phyloP scores from a whole-genome alignment of 2,329 filamentous ascomycete genomes.

The Arthrobotrys pseudoclavata region DNA sequence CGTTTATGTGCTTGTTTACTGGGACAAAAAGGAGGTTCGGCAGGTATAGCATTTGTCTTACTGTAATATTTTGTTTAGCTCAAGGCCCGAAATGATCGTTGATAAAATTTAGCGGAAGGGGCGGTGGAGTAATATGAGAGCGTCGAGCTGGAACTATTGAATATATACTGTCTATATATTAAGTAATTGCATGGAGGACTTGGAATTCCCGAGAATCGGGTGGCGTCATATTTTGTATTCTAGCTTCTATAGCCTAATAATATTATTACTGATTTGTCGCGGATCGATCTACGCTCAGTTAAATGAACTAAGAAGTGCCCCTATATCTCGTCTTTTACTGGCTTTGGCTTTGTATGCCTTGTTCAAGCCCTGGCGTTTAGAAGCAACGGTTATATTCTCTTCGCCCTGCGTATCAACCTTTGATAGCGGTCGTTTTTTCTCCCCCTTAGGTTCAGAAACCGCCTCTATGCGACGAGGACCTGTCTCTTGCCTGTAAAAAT shows the following conservation, averaged over 20 bases:
- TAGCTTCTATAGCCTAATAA: slow-evolving; percentile 5
- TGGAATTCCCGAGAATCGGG: neutral
- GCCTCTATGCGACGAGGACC: neutral
- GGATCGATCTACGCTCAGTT: neutral
- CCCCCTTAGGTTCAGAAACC: slow-evolving; percentile 11
- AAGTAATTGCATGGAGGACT: neutral
- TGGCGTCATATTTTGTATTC: slow-evolving; percentile 16
- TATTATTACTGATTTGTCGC: slow-evolving; percentile 12
- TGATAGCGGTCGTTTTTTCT: slow-evolving; percentile 29
- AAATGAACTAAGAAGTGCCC: slow-evolving; percentile 43
- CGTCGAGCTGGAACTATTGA: neutral
- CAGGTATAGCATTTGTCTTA: slow-evolving; percentile 11
- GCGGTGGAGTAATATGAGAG: neutral
- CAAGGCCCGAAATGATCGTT: neutral
- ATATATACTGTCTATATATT: neutral
- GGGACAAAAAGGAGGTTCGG: slow-evolving; percentile 32
- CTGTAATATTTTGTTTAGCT: slow-evolving; percentile 15
- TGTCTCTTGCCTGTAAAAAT: slow-evolving; percentile 30
- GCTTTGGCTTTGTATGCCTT: slow-evolving; percentile 37
- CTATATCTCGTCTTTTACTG: slow-evolving; percentile 45
- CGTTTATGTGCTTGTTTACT: slow-evolving; percentile 17
- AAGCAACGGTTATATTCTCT: neutral
- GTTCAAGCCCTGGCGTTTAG: slow-evolving; percentile 23
- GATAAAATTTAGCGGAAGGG: slow-evolving; percentile 8
- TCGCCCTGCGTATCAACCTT: slow-evolving; percentile 1